Base-by-base conservation (phyloP, 73 alveolate genomes). In the Tetrahymena malaccensis region DNA sequence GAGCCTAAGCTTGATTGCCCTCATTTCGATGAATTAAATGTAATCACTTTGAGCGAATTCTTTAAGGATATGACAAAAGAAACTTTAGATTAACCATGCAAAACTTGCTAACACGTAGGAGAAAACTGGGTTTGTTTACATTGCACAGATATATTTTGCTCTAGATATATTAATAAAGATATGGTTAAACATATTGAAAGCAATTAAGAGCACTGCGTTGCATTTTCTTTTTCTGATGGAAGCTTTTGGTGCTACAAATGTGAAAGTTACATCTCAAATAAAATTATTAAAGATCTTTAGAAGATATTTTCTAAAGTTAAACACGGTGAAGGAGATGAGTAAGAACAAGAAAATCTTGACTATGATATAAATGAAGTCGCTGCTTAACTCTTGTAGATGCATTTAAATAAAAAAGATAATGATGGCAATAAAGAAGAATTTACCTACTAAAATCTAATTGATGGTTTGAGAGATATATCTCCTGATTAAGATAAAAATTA, bases 241-340 rank as follows among this genome's bases (percentile, higher is more conserved):
- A 96, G 98, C 3, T 97, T 96, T 58, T 98, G 99, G 99, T 98
- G 99, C 94, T 97, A 98, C 89, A 56, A 93, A 19, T 98, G 99
- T 96, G 94, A 94, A 2, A 89, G 95, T 27, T 98, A 98, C 37
- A 96, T 98, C 0, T 97, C 98, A 34, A 96, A 96, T 94, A 38
- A 43, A 33, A 19, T n/a, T 17, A 85, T 95, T 89, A 35, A 34
- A 13, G 34, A 44, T 37, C 50, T 93, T 34, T 37, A 83, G 17
- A 95, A 43, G 43, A 33, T 44, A 13, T 85, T 95, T 35, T 95
- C 97, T 3, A 17, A 58, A 4, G 55, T 95, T 33, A 95, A 94
- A 70, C 85, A 37, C 19, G 40, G 70, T 27, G 27, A 15, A 25
- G 43, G 34, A 85, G 70, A 93, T 17, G 33, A 38, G 22, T 85